Percentiles rank a stretch among this genome's conserved stretches.
These are phyloP conservation scores for Penicillium sp. DNA, from an alignment of 2,329 filamentous ascomycete species.

Conservation along the genomic window DNA sequence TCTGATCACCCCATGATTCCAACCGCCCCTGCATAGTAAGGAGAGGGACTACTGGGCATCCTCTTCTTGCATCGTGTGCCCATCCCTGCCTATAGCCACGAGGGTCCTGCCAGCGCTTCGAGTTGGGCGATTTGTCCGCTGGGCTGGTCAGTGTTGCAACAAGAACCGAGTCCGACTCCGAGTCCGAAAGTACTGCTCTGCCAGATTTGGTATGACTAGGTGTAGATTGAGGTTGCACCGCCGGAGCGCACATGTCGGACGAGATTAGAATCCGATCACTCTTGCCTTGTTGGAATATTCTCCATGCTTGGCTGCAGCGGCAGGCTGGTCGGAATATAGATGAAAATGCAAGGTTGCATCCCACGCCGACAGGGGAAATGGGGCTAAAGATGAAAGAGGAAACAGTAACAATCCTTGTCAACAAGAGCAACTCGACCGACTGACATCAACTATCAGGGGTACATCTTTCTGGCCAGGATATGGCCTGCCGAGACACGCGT, in stretches of 20 bases:
- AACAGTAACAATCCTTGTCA: not conserved
- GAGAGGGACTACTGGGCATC: too few species aligned
- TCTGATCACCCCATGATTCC: too few species aligned
- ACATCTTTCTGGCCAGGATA: too few species aligned
- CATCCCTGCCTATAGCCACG: too few species aligned
- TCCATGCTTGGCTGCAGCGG: not conserved
- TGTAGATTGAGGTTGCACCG: not conserved
- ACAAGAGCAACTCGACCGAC: not conserved
- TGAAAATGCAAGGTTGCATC: not conserved
- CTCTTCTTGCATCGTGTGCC: too few species aligned
- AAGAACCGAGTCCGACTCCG: constrained; percentile 6
- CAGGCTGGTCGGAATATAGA: not conserved
- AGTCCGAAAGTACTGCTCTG: constrained; percentile 2
- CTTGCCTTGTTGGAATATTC: not conserved
- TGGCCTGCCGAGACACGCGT: too few species aligned
- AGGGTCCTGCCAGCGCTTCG: not conserved
- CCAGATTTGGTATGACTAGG: not conserved
- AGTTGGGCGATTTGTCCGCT: not conserved
- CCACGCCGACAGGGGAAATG: not conserved
- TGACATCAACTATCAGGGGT: too few species aligned
- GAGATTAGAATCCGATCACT: not conserved
- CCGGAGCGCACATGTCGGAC: not conserved
- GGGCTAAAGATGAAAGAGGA: not conserved
- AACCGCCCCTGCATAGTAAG: constrained; percentile 3
- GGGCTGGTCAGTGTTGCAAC: not conserved